A percentile compares a stretch with the other conserved stretches of the same genome.
These are phyloP conservation scores for Hypholoma fasciculare DNA, from an alignment of 768 basidiomycete species.

Conservation along the genomic window DNA sequence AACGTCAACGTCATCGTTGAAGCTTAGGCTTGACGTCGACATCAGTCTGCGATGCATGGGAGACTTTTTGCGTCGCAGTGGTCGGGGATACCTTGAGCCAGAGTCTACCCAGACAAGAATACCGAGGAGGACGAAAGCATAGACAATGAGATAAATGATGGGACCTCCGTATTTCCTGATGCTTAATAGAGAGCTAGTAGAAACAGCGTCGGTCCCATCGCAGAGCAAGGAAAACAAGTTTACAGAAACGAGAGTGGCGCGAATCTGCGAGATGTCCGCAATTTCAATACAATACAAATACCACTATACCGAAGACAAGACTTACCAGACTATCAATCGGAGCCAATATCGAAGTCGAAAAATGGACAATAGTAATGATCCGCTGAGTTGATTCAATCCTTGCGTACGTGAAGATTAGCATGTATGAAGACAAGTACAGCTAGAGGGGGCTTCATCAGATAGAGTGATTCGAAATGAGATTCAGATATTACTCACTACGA, in stretches of 20 bases:
- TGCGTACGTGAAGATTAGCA: constrained; percentile 15
- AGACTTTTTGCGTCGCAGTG: constrained; percentile 21
- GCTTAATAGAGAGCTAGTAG: constrained; percentile 44
- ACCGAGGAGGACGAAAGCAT: constrained; percentile 55
- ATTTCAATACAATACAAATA: background rate
- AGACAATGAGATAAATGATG: constrained; percentile 68
- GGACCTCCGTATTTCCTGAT: constrained; percentile 73
- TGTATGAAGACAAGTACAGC: constrained; percentile 30
- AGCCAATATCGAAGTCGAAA: constrained; percentile 17
- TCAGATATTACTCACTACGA: constrained; percentile 47
- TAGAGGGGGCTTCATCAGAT: background rate
- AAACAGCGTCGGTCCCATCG: constrained; percentile 49
- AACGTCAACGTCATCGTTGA: background rate
- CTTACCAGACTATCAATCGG: constrained; percentile 23
- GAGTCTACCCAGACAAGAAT: constrained; percentile 74
- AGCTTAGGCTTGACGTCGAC: background rate
- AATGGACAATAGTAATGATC: constrained; percentile 17
- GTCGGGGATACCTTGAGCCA: constrained; percentile 51
- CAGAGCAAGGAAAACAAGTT: constrained; percentile 79
- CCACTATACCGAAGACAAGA: background rate
- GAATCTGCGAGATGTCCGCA: constrained; percentile 39
- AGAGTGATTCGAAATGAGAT: background rate
- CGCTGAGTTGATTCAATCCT: constrained; percentile 7
- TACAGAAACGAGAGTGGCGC: constrained; percentile 71
- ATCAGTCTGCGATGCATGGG: background rate